Percentiles rank a stretch among this genome's conserved stretches.
These are phyloP conservation scores for Raddia distichophylla DNA, from an alignment of 176 grass and related monocot genomes.

Conservation along the genomic window DNA sequence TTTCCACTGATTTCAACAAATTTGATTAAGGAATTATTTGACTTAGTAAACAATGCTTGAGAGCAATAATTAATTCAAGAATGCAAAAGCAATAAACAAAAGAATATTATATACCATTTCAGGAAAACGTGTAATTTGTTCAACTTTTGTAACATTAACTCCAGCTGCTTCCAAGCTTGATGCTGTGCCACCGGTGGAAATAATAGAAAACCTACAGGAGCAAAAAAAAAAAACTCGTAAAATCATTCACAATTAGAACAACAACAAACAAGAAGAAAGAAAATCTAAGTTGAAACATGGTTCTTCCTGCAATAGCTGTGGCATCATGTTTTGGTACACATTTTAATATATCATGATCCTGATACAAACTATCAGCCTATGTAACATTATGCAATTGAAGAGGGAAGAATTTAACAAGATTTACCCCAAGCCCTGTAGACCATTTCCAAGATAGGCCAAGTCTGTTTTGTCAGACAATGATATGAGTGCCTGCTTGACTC, in stretches of 20 bases:
- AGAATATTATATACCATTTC: conserved; percentile 79
- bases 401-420: background rate
- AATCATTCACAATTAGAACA: background rate
- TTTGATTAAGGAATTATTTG: background rate
- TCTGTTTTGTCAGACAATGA: conserved; percentile 68
- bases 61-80: conserved; percentile 2
- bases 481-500: conserved; percentile 64
- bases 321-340: conserved; percentile 2
- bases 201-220: conserved; percentile 72
- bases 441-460: conserved; percentile 60
- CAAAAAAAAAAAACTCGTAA: conserved; percentile 27
- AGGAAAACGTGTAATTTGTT: conserved; percentile 91
- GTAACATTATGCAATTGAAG: background rate
- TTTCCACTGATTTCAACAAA: background rate
- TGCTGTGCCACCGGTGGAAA: conserved; percentile 91
- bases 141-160: conserved; percentile 82
- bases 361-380: background rate
- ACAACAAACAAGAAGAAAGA: background rate
- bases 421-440: conserved; percentile 72
- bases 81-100: background rate
- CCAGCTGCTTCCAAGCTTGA: conserved; percentile 82
- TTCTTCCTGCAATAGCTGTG: conserved; percentile 20
- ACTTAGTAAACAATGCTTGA: background rate
- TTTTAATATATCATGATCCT: conserved; percentile 15
- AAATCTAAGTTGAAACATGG: conserved; percentile 12